These are phyloP conservation scores for Magnusiomyces magnusii DNA, from an alignment of 1,139 yeast species.

Conservation along the genomic window DNA sequence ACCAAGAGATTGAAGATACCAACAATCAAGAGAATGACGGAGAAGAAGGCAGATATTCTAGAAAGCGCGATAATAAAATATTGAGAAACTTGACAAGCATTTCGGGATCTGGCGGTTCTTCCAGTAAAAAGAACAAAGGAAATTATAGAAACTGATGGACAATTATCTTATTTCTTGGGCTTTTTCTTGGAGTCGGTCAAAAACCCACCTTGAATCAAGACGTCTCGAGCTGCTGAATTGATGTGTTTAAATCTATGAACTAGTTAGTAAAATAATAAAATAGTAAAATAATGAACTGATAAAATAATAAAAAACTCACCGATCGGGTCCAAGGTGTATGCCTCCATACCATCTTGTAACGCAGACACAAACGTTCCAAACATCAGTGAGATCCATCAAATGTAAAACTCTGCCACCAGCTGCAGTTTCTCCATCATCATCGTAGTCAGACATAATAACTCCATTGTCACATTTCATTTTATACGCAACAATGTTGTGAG, in stretches of 20 bases:
- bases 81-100: background rate
- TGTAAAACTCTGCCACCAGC: slow-evolving; percentile 89
- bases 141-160: background rate
- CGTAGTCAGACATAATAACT: slow-evolving; percentile 69
- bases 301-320: slow-evolving; percentile 21
- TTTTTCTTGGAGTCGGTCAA: slow-evolving; percentile 23
- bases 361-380: slow-evolving; percentile 77
- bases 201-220: slow-evolving; percentile 58
- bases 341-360: slow-evolving; percentile 97
- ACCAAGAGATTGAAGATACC: background rate
- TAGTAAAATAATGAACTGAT: background rate
- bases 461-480: slow-evolving; percentile 50
- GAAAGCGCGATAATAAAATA: background rate
- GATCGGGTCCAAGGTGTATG: slow-evolving; percentile 78
- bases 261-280: background rate
- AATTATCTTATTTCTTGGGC: slow-evolving; percentile 11
- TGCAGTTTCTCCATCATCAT: slow-evolving; percentile 97
- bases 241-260: slow-evolving; percentile 71
- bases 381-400: slow-evolving; percentile 59
- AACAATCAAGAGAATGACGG: background rate
- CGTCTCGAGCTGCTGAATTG: slow-evolving; percentile 82
- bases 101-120: slow-evolving; percentile 6
- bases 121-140: background rate
- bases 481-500: slow-evolving; percentile 85
- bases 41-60: background rate